Base-by-base conservation (phyloP, 495 filamentous ascomycete species). In the Collariella sp. region DNA sequence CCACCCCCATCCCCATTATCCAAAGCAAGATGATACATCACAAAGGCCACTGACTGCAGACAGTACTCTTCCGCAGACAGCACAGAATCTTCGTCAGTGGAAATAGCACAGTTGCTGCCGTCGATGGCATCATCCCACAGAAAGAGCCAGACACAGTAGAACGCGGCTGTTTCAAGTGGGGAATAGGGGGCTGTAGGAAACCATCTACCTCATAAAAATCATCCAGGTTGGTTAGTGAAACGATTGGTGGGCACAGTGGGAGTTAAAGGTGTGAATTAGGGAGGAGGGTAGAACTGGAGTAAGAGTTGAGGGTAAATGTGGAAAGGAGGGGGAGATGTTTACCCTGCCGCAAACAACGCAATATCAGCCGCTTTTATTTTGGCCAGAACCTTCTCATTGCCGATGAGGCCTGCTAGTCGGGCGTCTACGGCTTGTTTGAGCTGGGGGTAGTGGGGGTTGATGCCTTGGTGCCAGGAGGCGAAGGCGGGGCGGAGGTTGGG, bases 81-180 rank as follows among this genome's bases (percentile, higher is more conserved):
- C 0, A 5, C 46, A 31, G 7, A 33, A 1, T 12, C 48, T 5
- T 24, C 34, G 15, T 3, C 47, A 22, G 1, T 43, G 4, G 16
- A 13, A n/a, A 13, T 22, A 6, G 13, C 29, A n/a, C n/a, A n/a
- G n/a, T n/a, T n/a, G 36, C 23, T 23, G 6, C 53, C 49, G 15
- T 61, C 59, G 12, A 61, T 57, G 31, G 46, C 54, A 12, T 61
- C 59, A 31, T 61, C 59, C 59, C 59, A 61, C 20, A 61, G 13
- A 24, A 61, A 48, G 10, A 52, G 24, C 59, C 59, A 61, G 2
- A 61, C 38, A 7, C 18, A 46, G 51, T 54, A 61, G 2, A 54
- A 43, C 4, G 54, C 54, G 3, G 15, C 54, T 1, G 51, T 52
- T 26, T 61, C 46, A 0, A 61, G 51, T 0, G 3, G 20, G 1